phyloP scores from a whole-genome alignment of 1,284 basidiomycete genomes.

The Irpex rosettiformis region DNA sequence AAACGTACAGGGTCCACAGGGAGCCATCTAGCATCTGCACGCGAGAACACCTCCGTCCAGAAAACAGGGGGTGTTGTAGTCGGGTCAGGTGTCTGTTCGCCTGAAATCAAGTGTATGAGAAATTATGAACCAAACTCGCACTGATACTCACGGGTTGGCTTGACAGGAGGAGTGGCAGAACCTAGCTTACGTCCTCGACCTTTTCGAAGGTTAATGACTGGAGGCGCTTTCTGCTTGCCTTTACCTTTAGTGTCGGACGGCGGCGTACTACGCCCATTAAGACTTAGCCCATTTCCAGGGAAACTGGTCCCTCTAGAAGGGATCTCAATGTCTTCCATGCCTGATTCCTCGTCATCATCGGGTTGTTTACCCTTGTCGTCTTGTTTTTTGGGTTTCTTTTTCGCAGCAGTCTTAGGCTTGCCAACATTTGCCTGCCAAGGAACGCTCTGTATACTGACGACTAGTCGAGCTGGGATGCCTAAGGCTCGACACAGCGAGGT shows the following conservation, averaged over 20 bases:
- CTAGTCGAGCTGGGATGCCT: conserved; percentile 84
- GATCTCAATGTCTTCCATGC: conserved; percentile 36
- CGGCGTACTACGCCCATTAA: conserved; percentile 31
- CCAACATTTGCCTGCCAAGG: conserved; percentile 73
- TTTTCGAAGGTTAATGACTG: conserved; percentile 54
- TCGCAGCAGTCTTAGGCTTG: conserved; percentile 45
- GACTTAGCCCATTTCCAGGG: conserved; percentile 34
- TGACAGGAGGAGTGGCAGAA: conserved; percentile 15
- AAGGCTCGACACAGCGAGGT: conserved; percentile 87
- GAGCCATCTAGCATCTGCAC: conserved; percentile 89
- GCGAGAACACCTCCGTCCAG: conserved; percentile 97
- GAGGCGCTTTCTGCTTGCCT: conserved; percentile 50
- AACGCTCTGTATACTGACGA: conserved; percentile 88
- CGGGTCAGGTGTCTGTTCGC: conserved; percentile 42
- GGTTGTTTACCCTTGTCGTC: conserved; percentile 29
- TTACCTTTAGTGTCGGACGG: conserved; percentile 44
- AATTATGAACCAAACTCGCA: background rate
- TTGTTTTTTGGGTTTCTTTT: conserved; percentile 39
- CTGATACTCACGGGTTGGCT: conserved; percentile 13
- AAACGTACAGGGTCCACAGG: conserved; percentile 88
- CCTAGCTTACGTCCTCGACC: conserved; percentile 40
- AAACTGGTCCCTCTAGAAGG: conserved; percentile 26
- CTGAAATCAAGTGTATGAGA: background rate
- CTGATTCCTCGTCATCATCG: conserved; percentile 33
- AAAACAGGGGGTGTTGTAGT: conserved; percentile 80